Conservation (phyloP, 495 filamentous ascomycete species). For the Xylaria telfairii region DNA sequence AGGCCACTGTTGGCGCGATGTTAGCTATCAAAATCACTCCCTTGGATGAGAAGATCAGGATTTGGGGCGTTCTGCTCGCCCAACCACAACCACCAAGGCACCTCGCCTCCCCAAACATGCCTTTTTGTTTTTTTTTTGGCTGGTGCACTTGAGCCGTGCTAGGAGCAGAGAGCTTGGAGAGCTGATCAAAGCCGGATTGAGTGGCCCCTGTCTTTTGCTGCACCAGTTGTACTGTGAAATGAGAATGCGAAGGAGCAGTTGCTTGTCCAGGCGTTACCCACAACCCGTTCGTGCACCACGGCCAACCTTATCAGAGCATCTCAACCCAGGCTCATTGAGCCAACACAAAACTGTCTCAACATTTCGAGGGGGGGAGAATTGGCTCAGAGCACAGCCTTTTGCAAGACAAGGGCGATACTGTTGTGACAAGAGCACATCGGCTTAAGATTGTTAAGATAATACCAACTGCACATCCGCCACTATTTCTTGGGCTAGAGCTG, state of each 20-base stretch:
- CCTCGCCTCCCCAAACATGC: not conserved
- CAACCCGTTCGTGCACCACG: constrained; percentile 11
- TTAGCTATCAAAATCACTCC: constrained; percentile 12
- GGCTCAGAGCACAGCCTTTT: constrained; percentile 3
- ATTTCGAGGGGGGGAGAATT: not conserved
- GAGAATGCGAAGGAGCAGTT: constrained; percentile 7
- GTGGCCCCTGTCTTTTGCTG: constrained; percentile 17
- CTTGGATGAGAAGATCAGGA: not conserved
- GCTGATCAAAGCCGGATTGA: constrained; percentile 5
- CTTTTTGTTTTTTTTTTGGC: not conserved
- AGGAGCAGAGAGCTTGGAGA: not conserved
- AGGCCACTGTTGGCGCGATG: constrained; percentile 3
- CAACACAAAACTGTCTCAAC: not conserved
- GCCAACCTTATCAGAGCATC: constrained; percentile 1
- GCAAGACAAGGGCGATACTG: constrained; percentile 4
- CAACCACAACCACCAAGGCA: not conserved
- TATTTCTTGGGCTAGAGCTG: not conserved
- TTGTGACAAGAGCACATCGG: not conserved
- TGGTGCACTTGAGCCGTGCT: not conserved
- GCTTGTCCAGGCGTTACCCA: constrained; percentile 16
- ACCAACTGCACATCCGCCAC: not conserved
- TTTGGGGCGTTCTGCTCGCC: not conserved
- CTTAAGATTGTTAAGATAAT: not conserved
- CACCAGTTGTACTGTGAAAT: constrained; percentile 5
- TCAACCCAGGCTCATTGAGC: constrained; percentile 5